Evolutionary conservation across 352 stramenopile genomes (phyloP).

Genomic region (Thalassiosira pacifica): DNA sequence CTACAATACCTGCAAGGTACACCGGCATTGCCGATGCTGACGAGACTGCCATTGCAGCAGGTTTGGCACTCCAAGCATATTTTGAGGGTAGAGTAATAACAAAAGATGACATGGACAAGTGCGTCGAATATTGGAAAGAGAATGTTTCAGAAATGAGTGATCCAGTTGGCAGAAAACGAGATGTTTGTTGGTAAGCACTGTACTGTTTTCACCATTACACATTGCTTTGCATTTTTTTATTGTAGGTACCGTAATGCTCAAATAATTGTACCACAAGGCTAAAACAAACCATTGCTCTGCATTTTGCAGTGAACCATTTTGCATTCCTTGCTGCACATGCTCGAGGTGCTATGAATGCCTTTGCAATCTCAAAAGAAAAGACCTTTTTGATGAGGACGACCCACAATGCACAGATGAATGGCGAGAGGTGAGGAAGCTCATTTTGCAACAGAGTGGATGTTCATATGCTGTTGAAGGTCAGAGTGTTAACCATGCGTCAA

Average conservation of each 20-base stretch:
- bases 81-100: constrained; percentile 65
- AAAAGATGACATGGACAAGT: constrained; percentile 66
- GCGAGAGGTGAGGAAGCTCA: constrained; percentile 27
- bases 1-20: constrained; percentile 41
- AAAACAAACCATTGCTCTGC: background rate
- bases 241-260: too few species aligned
- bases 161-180: constrained; percentile 53
- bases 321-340: constrained; percentile 40
- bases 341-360: constrained; percentile 35
- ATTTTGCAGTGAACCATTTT: constrained; percentile 54
- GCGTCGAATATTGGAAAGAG: constrained; percentile 61
- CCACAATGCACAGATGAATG: constrained; percentile 37
- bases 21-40: constrained; percentile 61
- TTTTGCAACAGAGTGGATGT: constrained; percentile 5
- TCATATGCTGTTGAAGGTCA: too few species aligned
- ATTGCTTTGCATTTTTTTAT: too few species aligned
- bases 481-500: background rate
- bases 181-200: constrained; percentile 56
- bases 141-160: constrained; percentile 65
- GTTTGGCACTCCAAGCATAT: constrained; percentile 67
- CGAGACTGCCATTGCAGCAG: constrained; percentile 58
- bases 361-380: constrained; percentile 41
- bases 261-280: too few species aligned
- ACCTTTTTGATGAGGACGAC: constrained; percentile 57
- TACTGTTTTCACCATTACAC: too few species aligned